Evolutionary conservation across 768 basidiomycete species (phyloP).

Genomic region (Rhodotorula sphaerocarpa): DNA sequence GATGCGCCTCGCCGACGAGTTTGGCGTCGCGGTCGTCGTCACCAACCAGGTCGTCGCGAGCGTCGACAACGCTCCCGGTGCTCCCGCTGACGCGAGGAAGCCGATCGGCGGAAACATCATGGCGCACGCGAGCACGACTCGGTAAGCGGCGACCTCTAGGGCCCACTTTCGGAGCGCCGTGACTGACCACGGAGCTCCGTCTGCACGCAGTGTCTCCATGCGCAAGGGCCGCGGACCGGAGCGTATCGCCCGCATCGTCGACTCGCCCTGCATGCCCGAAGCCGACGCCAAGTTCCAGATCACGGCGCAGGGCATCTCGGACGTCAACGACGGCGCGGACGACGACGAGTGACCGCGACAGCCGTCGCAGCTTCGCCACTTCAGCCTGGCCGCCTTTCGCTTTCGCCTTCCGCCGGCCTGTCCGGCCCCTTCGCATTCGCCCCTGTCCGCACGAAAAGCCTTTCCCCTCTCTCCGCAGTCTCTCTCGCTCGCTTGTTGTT

Average conservation of each 20-base stretch:
- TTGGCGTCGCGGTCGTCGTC: conserved; percentile 92
- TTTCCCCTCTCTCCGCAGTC: too few species aligned
- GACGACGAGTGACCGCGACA: neutral
- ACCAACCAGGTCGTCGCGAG: conserved; percentile 99
- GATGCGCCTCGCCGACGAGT: conserved; percentile 95
- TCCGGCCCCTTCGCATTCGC: neutral
- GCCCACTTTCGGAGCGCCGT: neutral
- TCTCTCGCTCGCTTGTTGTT: too few species aligned
- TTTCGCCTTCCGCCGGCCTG: neutral
- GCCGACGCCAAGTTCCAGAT: conserved; percentile 84
- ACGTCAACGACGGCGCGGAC: conserved; percentile 7
- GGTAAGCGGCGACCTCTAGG: conserved; percentile 40
- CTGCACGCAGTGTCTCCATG: conserved; percentile 54
- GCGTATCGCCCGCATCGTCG: conserved; percentile 92
- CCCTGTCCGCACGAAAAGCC: too few species aligned
- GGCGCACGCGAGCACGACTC: conserved; percentile 95
- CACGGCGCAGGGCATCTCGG: conserved; percentile 27
- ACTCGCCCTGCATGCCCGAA: conserved; percentile 94
- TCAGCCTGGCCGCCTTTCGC: neutral
- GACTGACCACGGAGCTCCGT: neutral
- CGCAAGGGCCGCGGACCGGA: conserved; percentile 87
- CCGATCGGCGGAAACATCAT: conserved; percentile 99
- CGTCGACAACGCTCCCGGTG: conserved; percentile 76
- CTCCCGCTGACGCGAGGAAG: conserved; percentile 92
- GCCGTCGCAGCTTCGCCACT: neutral